Evolutionary conservation across 805 yeast species (phyloP).

Genomic region (Lipomyces chichibuensis): DNA sequence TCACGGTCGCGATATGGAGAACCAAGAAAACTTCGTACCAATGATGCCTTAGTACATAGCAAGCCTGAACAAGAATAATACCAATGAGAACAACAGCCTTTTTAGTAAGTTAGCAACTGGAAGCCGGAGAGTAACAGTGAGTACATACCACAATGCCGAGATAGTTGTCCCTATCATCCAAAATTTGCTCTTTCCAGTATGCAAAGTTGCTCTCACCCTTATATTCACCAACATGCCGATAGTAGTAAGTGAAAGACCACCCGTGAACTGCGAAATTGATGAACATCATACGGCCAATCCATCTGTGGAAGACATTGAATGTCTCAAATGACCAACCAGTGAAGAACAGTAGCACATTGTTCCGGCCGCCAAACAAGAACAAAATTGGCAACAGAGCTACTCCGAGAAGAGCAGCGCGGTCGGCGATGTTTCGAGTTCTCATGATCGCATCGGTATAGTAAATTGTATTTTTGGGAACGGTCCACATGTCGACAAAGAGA

Average conservation of each 20-base stretch:
- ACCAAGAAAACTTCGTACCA: constrained; percentile 63
- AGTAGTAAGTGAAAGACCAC: constrained; percentile 55
- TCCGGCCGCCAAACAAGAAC: constrained; percentile 70
- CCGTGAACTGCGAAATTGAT: constrained; percentile 54
- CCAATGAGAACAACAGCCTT: constrained; percentile 11
- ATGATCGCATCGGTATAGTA: not conserved
- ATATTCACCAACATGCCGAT: constrained; percentile 35
- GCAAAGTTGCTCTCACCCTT: constrained; percentile 41
- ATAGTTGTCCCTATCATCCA: constrained; percentile 22
- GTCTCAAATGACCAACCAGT: constrained; percentile 69
- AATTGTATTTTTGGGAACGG: constrained; percentile 2
- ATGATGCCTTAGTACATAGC: constrained; percentile 22
- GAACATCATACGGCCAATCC: constrained; percentile 47
- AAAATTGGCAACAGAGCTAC: constrained; percentile 53
- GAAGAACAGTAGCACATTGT: constrained; percentile 63
- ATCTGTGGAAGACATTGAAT: constrained; percentile 65
- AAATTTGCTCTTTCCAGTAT: constrained; percentile 40
- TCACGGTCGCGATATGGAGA: constrained; percentile 61
- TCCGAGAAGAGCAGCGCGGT: constrained; percentile 40
- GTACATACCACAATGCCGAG: constrained; percentile 47
- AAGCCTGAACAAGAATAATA: constrained; percentile 9
- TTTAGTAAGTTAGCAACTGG: not conserved
- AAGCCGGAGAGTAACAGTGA: not conserved
- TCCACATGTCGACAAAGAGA: constrained; percentile 11
- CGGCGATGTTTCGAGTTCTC: constrained; percentile 17